These are phyloP conservation scores for Chytridium lagenaria DNA, from an alignment of 371 early-diverging fungal genomes.

Conservation along the genomic window DNA sequence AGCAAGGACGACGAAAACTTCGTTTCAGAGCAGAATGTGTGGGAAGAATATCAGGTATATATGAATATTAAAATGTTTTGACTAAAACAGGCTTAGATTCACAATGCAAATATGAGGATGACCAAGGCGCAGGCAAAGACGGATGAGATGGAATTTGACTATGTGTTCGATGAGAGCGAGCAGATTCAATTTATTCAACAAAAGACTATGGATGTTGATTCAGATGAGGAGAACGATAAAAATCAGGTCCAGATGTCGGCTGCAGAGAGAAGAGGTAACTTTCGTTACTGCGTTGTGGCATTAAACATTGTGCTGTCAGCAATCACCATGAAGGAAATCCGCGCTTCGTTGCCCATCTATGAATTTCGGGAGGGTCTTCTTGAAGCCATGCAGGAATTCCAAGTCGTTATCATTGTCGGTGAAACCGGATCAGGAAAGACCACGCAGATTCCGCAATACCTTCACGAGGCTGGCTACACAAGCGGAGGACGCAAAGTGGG, in stretches of 20 bases:
- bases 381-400: slow-evolving; percentile 82
- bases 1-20: slow-evolving; percentile 64
- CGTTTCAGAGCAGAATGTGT: slow-evolving; percentile 91
- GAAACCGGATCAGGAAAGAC: slow-evolving; percentile 99
- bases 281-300: slow-evolving; percentile 29
- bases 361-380: slow-evolving; percentile 81
- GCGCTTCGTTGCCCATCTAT: slow-evolving; percentile 92
- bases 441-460: slow-evolving; percentile 98
- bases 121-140: slow-evolving; percentile 23
- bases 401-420: slow-evolving; percentile 93
- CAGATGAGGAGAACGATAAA: slow-evolving; percentile 59
- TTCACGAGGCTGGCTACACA: slow-evolving; percentile 94
- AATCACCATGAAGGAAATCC: slow-evolving; percentile 83
- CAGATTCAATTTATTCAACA: slow-evolving; percentile 90
- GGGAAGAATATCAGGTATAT: slow-evolving; percentile 75
- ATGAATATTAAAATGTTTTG: neutral
- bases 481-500: slow-evolving; percentile 89
- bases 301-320: slow-evolving; percentile 33
- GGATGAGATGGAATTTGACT: slow-evolving; percentile 79
- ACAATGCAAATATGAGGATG: slow-evolving; percentile 44
- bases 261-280: slow-evolving; percentile 61
- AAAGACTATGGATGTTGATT: slow-evolving; percentile 65
- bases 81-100: slow-evolving; percentile 30
- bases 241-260: slow-evolving; percentile 62
- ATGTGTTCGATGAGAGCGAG: slow-evolving; percentile 92